Conservation (phyloP, 768 basidiomycete genomes). For the Phlegmacium glaucopus region DNA sequence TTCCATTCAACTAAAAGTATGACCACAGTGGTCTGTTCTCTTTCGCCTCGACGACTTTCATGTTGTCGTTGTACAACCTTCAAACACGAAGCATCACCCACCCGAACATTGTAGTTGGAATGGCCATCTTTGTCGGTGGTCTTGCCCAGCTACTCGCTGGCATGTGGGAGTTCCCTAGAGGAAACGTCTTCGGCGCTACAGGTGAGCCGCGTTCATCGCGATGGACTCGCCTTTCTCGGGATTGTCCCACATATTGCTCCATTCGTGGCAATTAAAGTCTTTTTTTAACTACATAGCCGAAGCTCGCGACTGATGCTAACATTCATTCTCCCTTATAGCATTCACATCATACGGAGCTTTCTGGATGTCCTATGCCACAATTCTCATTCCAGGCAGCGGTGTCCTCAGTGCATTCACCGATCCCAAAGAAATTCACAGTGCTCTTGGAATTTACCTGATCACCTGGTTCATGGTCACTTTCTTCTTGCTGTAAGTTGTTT, state of each 20-base stretch:
- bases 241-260: too few species aligned
- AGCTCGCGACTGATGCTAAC: neutral
- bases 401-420: constrained; percentile 49
- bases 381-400: constrained; percentile 70
- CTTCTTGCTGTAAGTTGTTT: constrained; percentile 53
- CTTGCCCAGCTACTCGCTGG: constrained; percentile 84
- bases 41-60: constrained; percentile 81
- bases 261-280: neutral
- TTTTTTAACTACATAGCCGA: neutral
- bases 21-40: constrained; percentile 65
- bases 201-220: constrained; percentile 40
- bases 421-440: constrained; percentile 39
- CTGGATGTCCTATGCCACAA: constrained; percentile 80
- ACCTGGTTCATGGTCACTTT: constrained; percentile 74
- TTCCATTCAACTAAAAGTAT: constrained; percentile 3
- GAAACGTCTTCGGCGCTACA: constrained; percentile 70
- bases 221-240: too few species aligned
- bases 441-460: constrained; percentile 71
- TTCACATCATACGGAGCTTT: constrained; percentile 85
- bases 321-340: constrained; percentile 35
- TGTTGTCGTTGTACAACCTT: constrained; percentile 73
- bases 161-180: constrained; percentile 80
- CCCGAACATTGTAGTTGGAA: constrained; percentile 78
- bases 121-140: constrained; percentile 85
- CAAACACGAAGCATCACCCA: constrained; percentile 45